Conservation (phyloP, 441 rosid species). For the Erodium texanum region DNA sequence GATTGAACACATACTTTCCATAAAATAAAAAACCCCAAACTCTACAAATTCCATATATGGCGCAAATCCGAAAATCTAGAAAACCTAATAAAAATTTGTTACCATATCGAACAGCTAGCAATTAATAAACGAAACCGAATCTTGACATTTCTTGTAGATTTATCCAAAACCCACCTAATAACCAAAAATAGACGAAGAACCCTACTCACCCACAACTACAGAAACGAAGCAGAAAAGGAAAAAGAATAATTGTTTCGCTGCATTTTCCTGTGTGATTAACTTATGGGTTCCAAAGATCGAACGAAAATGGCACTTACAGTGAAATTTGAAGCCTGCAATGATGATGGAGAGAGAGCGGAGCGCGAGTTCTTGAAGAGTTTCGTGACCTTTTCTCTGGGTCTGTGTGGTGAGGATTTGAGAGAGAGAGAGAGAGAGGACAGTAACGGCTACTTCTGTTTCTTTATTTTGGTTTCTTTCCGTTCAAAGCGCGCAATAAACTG, state of each 20-base stretch:
- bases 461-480: neutral
- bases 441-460: slow-evolving; percentile 7
- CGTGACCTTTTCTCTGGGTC: neutral
- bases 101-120: neutral
- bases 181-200: too few species aligned
- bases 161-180: neutral
- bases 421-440: slow-evolving; percentile 1
- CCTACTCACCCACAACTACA: too few species aligned
- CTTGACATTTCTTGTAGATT: slow-evolving; percentile 5
- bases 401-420: neutral
- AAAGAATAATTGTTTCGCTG: too few species aligned
- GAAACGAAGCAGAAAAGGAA: too few species aligned
- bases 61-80: neutral
- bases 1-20: neutral
- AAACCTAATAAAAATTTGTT: neutral
- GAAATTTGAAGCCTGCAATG: neutral
- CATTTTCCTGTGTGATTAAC: too few species aligned
- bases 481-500: neutral
- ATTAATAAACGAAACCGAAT: neutral
- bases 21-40: neutral
- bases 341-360: neutral
- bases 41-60: neutral
- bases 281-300: neutral
- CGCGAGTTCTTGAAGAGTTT: slow-evolving; percentile 17
- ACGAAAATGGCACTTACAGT: slow-evolving; percentile 13